Evolutionary conservation across 2,329 filamentous ascomycete species (phyloP).

Genomic region (Cercospora berteroae): DNA sequence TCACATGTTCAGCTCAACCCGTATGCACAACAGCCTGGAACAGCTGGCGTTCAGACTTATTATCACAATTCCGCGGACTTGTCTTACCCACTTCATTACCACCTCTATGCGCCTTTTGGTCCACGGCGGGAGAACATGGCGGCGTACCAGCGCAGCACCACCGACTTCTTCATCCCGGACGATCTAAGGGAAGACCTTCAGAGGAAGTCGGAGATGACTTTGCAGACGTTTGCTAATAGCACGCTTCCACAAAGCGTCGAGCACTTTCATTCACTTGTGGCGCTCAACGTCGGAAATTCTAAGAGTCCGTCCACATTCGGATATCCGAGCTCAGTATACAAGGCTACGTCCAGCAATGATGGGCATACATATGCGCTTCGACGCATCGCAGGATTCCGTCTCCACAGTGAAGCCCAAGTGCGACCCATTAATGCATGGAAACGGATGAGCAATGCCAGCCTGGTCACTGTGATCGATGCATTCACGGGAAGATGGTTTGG

Average conservation of each 20-base stretch:
- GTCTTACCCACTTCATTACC: constrained; percentile 71
- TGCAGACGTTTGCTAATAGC: constrained; percentile 73
- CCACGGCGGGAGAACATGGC: constrained; percentile 77
- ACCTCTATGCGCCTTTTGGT: constrained; percentile 85
- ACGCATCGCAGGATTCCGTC: constrained; percentile 80
- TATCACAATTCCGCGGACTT: constrained; percentile 61
- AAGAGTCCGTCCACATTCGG: constrained; percentile 79
- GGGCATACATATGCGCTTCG: constrained; percentile 85
- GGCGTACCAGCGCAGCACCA: constrained; percentile 79
- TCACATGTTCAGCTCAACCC: constrained; percentile 55
- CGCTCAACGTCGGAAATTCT: constrained; percentile 76
- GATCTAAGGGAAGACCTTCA: constrained; percentile 83
- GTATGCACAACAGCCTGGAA: constrained; percentile 70
- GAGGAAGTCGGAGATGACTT: constrained; percentile 79
- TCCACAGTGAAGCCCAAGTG: constrained; percentile 88
- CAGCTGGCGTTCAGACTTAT: constrained; percentile 62
- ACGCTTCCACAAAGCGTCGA: constrained; percentile 74
- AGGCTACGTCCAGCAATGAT: constrained; percentile 84
- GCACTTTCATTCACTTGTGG: constrained; percentile 88
- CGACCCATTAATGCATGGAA: constrained; percentile 86
- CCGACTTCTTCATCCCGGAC: constrained; percentile 90
- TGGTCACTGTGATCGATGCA: constrained; percentile 84
- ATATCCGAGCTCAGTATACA: constrained; percentile 92
- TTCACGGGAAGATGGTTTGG: constrained; percentile 93
- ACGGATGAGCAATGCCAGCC: constrained; percentile 72